Evolutionary conservation across 2,329 filamentous ascomycete species (phyloP).

Genomic region (Curvularia hawaiiensis): DNA sequence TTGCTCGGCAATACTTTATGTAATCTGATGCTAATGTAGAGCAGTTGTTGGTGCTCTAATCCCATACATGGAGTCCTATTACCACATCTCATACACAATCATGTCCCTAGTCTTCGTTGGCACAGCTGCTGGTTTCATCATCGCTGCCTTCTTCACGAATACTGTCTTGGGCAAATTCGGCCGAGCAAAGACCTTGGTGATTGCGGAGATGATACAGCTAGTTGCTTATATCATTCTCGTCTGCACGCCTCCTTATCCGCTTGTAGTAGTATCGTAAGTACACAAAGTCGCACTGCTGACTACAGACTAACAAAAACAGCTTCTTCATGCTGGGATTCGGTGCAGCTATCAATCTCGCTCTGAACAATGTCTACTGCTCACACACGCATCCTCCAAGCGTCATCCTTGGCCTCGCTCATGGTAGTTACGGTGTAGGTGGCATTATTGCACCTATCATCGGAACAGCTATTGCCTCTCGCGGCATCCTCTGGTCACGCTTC

Average conservation of each 20-base stretch:
- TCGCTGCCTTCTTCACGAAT: constrained; percentile 73
- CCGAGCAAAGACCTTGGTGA: constrained; percentile 65
- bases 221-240: constrained; percentile 69
- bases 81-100: constrained; percentile 75
- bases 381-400: constrained; percentile 59
- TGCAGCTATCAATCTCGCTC: constrained; percentile 56
- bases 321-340: constrained; percentile 70
- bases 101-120: constrained; percentile 84
- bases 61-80: constrained; percentile 79
- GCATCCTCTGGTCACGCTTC: constrained; percentile 71
- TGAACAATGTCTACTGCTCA: constrained; percentile 63
- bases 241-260: constrained; percentile 71
- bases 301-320: constrained; percentile 38
- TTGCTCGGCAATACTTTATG: not conserved
- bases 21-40: constrained; percentile 13
- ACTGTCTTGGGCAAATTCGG: constrained; percentile 66
- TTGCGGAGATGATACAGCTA: constrained; percentile 62
- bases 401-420: constrained; percentile 67
- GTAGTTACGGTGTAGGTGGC: constrained; percentile 60
- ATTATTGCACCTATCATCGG: constrained; percentile 73
- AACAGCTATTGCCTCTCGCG: constrained; percentile 70
- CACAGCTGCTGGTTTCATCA: constrained; percentile 77
- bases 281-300: too few species aligned
- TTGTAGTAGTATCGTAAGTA: constrained; percentile 60
- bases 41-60: constrained; percentile 74